Evolutionary conservation across 192 early-diverging fungal genomes (phyloP).

Genomic region (Obelidium mucronatum): DNA sequence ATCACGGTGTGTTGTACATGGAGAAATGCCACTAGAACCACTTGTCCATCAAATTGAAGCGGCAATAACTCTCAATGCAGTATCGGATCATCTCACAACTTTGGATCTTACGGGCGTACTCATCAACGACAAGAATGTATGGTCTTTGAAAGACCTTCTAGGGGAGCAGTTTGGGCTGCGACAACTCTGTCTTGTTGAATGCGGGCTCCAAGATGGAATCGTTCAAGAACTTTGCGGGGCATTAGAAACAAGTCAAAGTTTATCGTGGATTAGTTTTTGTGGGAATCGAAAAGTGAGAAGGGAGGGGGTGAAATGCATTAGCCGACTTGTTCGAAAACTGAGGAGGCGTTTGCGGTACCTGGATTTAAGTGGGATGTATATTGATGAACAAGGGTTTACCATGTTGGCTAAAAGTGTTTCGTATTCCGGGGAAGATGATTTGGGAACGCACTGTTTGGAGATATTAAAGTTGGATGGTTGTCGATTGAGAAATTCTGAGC

Average conservation of each 20-base stretch:
- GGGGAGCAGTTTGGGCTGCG: neutral
- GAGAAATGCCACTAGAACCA: neutral
- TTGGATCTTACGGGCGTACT: neutral
- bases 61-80: neutral
- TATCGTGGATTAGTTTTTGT: neutral
- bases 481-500: neutral
- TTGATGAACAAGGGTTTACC: neutral
- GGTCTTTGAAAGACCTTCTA: neutral
- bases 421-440: no score
- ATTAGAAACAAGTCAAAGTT: neutral
- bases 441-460: no score
- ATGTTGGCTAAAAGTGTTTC: neutral
- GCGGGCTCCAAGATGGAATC: neutral
- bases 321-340: neutral
- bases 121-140: neutral
- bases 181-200: neutral
- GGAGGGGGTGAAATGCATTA: neutral
- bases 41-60: no score
- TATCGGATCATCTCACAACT: neutral
- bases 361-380: neutral
- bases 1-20: neutral
- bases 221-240: neutral
- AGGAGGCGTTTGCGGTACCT: neutral
- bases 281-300: neutral
- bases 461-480: neutral